Conservation (phyloP, 306 rosid genomes). For the Bauhinia variegata region DNA sequence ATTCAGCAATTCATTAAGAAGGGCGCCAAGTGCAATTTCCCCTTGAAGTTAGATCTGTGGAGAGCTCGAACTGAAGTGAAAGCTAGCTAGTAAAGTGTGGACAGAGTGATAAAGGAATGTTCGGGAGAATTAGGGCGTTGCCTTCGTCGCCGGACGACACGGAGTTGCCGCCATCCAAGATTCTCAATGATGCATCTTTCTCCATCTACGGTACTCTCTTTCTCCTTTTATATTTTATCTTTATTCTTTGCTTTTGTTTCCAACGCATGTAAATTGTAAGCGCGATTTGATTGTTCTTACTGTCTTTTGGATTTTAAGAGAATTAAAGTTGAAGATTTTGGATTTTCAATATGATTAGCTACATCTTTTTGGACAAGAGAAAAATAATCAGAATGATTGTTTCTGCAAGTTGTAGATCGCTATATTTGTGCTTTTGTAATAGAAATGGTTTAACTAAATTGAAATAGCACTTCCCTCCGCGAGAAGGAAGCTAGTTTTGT, state of each 20-base stretch:
- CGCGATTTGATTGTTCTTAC: too few species aligned
- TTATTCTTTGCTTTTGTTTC: neutral
- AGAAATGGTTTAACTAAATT: neutral
- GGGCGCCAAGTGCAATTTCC: conserved; percentile 35
- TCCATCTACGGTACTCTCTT: conserved; percentile 73
- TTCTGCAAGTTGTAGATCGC: conserved; percentile 28
- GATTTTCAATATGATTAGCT: neutral
- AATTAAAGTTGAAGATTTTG: neutral
- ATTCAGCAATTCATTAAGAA: conserved; percentile 3
- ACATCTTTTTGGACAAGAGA: neutral
- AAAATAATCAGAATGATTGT: neutral
- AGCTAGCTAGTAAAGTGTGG: neutral
- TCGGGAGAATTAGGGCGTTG: conserved; percentile 75
- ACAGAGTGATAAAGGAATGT: conserved; percentile 44
- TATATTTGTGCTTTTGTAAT: too few species aligned
- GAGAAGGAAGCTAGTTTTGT: neutral
- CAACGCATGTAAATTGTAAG: neutral
- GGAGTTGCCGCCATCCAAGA: conserved; percentile 70
- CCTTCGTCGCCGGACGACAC: conserved; percentile 65
- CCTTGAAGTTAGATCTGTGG: neutral
- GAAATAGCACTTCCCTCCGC: neutral
- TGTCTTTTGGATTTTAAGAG: neutral
- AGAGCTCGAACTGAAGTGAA: conserved; percentile 22
- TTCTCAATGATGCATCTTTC: conserved; percentile 72
- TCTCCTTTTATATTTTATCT: neutral